Evolutionary conservation across 768 basidiomycete genomes (phyloP), one percentile per base, ranked within the genome.

Genomic region (Podaxis sp.): DNA sequence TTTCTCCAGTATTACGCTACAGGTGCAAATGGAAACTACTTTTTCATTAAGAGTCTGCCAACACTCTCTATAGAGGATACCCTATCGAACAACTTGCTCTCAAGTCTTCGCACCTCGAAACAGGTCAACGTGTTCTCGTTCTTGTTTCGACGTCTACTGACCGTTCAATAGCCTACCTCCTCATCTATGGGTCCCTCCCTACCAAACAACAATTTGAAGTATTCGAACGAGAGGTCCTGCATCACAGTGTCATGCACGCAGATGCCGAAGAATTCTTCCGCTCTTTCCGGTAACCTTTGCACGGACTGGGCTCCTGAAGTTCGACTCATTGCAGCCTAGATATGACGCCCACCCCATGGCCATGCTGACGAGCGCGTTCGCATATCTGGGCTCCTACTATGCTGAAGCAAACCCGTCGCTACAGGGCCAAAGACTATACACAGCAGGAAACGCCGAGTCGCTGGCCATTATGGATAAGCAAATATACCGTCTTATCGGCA

Each of bases 331-430:
- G 19, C 30, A n/a, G 3, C 24, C n/a, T 61, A 92, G 93, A 55
- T 93, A 94, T 71, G 94, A 96, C 65, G 90, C 94, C 1, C 94
- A 96, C 69, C 94, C 94, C 0, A 95, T 95, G 93, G 87, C 91
- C 19, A 95, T 95, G 66, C 80, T 95, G 51, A 93, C 89, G 3
- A 92, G 89, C 67, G 91, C 91, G 3, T 91, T 96, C 68, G 86
- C 94, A 6, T 95, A 95, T 69, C 76, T 96, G 22, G 93, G 94
- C 3, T 93, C 91, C 5, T 93, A 92, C 72, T 95, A 95, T 70
- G 79, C 83, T 68, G 93, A 95, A 69, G 92, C 93, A 4, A 96
- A 96, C 73, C 95, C 95, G 11, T 92, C 92, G 5, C 74, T 96
- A 5, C 87, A 88, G 79, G 95, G 93, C 83, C 93, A 95, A 73